Evolutionary conservation across 208 protist genomes (phyloP).

Genomic region (Leishmania arabica): DNA sequence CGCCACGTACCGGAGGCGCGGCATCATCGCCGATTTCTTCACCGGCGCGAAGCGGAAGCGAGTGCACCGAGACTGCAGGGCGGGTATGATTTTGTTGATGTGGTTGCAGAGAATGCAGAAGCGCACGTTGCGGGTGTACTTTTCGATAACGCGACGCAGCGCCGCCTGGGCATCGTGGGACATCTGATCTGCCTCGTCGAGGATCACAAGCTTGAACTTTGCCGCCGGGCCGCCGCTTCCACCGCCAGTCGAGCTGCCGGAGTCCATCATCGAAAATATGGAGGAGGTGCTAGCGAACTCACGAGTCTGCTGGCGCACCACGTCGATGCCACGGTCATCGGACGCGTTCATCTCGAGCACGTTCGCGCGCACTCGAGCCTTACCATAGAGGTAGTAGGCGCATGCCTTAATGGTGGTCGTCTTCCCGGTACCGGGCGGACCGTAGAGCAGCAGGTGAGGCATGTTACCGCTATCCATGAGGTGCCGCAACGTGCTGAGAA

Average conservation of each 20-base stretch:
- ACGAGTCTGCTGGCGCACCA: conserved; percentile 98
- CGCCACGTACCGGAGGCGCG: conserved; percentile 86
- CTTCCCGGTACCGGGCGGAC: conserved; percentile 94
- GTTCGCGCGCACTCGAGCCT: conserved; percentile 82
- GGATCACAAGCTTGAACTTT: conserved; percentile 98
- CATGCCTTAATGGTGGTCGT: conserved; percentile 91
- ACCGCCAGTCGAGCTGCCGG: background rate
- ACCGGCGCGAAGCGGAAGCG: conserved; percentile 98
- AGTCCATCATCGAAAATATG: conserved; percentile 85
- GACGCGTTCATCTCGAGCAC: conserved; percentile 99
- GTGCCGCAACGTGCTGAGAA: conserved; percentile 87
- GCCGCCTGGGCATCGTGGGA: conserved; percentile 97
- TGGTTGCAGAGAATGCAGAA: conserved; percentile 99
- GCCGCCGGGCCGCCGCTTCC: conserved; percentile 4
- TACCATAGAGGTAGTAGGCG: conserved; percentile 94
- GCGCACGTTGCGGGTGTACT: conserved; percentile 97
- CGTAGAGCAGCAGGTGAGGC: conserved; percentile 99
- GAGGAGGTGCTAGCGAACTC: conserved; percentile 97
- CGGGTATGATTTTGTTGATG: conserved; percentile 95
- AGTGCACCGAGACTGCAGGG: conserved; percentile 98
- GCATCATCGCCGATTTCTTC: conserved; percentile 75
- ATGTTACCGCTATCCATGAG: conserved; percentile 94
- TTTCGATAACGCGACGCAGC: conserved; percentile 98
- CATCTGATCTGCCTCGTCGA: conserved; percentile 99
- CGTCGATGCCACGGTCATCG: conserved; percentile 99